Evolutionary conservation across 495 filamentous ascomycete species (phyloP), one percentile per base, ranked within the genome.

Genomic region (Bryoglossum gracile): DNA sequence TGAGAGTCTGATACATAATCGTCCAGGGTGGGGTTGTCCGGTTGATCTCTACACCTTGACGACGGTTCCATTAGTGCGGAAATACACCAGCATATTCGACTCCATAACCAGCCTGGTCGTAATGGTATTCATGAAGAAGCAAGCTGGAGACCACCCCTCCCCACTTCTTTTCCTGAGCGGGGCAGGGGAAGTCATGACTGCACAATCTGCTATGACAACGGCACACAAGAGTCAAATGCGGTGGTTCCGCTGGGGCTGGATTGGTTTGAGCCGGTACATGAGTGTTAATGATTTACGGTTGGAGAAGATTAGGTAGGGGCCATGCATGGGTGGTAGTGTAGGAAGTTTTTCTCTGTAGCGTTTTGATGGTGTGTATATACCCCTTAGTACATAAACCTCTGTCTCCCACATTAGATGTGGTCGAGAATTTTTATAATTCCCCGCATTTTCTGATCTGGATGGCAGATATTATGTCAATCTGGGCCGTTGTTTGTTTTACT

Each of bases 191-290:
- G 83, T 78, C 61, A 65, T 82, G 61, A 77, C 67, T 21, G 92
- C 86, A 36, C 82, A 87, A 69, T 71, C 67, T 36, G 92, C 92
- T 14, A 98, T 98, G 92, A 84, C 83, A 0, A 70, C 73, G 39
- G 89, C 81, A 8, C 92, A 98, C 68, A 70, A 78, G 71, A 96
- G 90, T 65, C 92, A 98, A 75, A 98, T 98, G 92, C 75, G 84
- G 30, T 98, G 92, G 92, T 98, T 97, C 61, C 77, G 92, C 8
- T 97, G 88, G 81, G 89, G 89, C 0, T 98, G 92, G 92, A 94
- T 98, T 58, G 73, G 75, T 4, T 56, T 95, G 46, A 89, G 88
- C 50, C 71, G 92, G 50, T 98, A 97, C 68, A 97, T 98, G 92
- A 77, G 86, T 51, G 76, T 98, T 2, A 98, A 98, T 69, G 90